Conservation (phyloP, 2,329 filamentous ascomycete species). For the Alternaria dauci region DNA sequence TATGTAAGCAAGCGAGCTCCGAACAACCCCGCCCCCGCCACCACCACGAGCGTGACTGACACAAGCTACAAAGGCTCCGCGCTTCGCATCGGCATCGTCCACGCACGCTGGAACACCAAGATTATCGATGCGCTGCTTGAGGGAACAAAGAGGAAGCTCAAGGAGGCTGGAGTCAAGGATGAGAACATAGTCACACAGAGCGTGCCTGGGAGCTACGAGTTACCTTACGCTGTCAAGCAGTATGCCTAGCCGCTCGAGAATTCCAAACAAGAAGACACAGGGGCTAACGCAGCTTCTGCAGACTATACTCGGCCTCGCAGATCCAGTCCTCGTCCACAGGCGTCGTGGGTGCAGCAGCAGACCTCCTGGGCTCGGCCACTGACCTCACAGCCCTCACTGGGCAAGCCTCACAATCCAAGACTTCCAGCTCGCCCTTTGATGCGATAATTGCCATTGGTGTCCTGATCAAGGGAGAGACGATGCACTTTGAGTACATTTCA, state of each 20-base stretch:
- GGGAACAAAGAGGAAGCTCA: slow-evolving; percentile 80
- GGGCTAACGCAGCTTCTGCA: slow-evolving; percentile 46
- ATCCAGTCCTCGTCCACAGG: slow-evolving; percentile 70
- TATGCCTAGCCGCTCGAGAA: slow-evolving; percentile 53
- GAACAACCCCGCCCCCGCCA: slow-evolving; percentile 9
- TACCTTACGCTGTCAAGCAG: slow-evolving; percentile 89
- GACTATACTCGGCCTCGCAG: slow-evolving; percentile 85
- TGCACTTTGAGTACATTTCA: slow-evolving; percentile 99
- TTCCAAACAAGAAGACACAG: background rate
- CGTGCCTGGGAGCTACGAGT: slow-evolving; percentile 93
- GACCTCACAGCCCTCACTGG: slow-evolving; percentile 58
- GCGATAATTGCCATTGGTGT: slow-evolving; percentile 95
- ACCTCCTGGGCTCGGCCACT: slow-evolving; percentile 75
- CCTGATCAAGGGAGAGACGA: slow-evolving; percentile 97
- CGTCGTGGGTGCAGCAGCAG: slow-evolving; percentile 72
- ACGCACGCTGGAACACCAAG: slow-evolving; percentile 91
- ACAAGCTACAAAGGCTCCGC: slow-evolving; percentile 54
- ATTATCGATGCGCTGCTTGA: slow-evolving; percentile 87
- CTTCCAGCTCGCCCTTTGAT: slow-evolving; percentile 71
- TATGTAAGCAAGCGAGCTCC: slow-evolving; percentile 41
- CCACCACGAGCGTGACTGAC: slow-evolving; percentile 16
- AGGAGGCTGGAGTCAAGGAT: slow-evolving; percentile 80
- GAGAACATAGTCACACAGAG: slow-evolving; percentile 89
- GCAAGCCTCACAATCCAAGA: slow-evolving; percentile 35
- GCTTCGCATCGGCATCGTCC: slow-evolving; percentile 92